phyloP scores from a whole-genome alignment of 2,329 filamentous ascomycete genomes.

The Epichloe sylvatica region DNA sequence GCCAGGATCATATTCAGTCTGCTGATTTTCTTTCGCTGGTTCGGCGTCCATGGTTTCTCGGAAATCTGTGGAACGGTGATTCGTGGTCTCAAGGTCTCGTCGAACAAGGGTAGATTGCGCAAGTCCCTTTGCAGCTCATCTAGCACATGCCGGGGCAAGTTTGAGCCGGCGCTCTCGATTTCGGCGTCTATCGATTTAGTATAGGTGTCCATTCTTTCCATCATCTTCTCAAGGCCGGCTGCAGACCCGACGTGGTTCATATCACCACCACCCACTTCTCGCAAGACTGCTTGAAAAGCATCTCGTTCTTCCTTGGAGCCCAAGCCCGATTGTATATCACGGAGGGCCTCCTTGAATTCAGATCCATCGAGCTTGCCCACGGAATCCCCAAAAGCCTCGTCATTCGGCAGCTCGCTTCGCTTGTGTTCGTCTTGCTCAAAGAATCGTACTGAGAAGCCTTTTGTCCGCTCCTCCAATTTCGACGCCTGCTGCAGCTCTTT shows the following conservation, averaged over 20 bases:
- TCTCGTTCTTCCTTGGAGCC: constrained; percentile 19
- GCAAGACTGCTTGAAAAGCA: constrained; percentile 23
- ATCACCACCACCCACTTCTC: constrained; percentile 17
- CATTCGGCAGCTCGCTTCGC: constrained; percentile 23
- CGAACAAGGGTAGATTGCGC: constrained; percentile 11
- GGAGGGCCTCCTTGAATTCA: constrained; percentile 22
- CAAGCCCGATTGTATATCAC: constrained; percentile 25
- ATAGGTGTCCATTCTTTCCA: constrained; percentile 21
- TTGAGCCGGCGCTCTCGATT: constrained; percentile 18
- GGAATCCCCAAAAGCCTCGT: constrained; percentile 27
- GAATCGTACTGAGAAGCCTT: constrained; percentile 26
- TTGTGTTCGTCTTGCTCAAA: constrained; percentile 32
- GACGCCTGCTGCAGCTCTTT: constrained; percentile 12
- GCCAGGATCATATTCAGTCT: constrained; percentile 21
- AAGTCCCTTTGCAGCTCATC: constrained; percentile 20
- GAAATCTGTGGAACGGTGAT: constrained; percentile 21
- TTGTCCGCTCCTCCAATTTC: constrained; percentile 7
- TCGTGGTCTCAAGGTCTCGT: constrained; percentile 12
- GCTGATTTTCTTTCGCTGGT: constrained; percentile 25
- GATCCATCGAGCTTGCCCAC: constrained; percentile 23
- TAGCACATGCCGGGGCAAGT: constrained; percentile 19
- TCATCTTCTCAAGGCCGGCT: constrained; percentile 22
- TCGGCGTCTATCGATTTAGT: constrained; percentile 21
- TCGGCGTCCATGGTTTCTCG: constrained; percentile 22
- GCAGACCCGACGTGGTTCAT: constrained; percentile 19